These are phyloP conservation scores for Aquilaria agallochum DNA, from an alignment of 441 rosid genomes.

Conservation along the genomic window DNA sequence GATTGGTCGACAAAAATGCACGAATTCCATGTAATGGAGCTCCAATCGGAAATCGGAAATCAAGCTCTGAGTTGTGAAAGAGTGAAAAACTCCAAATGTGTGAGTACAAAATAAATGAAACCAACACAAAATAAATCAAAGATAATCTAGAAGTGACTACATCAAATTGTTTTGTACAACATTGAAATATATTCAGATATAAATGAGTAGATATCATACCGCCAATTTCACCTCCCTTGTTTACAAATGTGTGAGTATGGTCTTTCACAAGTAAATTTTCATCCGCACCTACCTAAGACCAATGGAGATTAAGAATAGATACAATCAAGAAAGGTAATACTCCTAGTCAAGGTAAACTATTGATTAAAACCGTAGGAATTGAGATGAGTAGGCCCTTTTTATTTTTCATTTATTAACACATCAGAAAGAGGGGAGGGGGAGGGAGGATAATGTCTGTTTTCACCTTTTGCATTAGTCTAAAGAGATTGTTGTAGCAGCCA, in stretches of 20 bases:
- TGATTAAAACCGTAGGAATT: too few relatives aligned
- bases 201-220: slow-evolving; percentile 39
- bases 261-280: slow-evolving; percentile 90
- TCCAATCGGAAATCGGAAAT: slow-evolving; percentile 87
- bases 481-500: slow-evolving; percentile 97
- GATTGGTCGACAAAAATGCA: slow-evolving; percentile 86
- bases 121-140: slow-evolving; percentile 5
- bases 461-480: slow-evolving; percentile 96
- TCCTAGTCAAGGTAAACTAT: too few relatives aligned
- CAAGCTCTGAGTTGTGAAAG: slow-evolving; percentile 72
- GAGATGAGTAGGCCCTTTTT: too few relatives aligned
- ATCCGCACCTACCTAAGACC: slow-evolving; percentile 80
- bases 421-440: too few relatives aligned
- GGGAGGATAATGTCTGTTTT: not conserved
- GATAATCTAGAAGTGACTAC: not conserved
- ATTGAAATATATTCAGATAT: slow-evolving; percentile 2
- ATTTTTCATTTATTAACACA: too few relatives aligned
- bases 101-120: not conserved
- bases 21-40: slow-evolving; percentile 95
- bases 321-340: too few relatives aligned
- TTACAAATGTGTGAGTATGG: slow-evolving; percentile 95
- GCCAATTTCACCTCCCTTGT: slow-evolving; percentile 84
- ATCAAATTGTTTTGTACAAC: not conserved
- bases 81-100: not conserved
- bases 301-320: slow-evolving; percentile 11